phyloP scores from a whole-genome alignment of 305 asterid genomes.

The Fraxinus paxiana region DNA sequence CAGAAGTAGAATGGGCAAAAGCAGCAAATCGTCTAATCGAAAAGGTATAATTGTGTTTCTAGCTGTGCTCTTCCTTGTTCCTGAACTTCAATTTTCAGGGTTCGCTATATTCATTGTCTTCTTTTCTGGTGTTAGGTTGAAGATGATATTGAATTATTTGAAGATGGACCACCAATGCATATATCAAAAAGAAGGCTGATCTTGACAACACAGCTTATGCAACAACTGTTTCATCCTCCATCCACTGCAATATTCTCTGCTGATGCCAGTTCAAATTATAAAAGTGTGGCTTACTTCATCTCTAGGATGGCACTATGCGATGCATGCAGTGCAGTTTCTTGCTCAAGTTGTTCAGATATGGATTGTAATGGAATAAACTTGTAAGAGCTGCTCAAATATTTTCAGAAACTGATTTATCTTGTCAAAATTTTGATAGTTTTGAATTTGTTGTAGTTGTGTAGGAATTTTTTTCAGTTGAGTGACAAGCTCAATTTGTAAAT shows the following conservation, averaged over 20 bases:
- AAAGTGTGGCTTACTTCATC: conserved; percentile 38
- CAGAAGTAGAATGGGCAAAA: conserved; percentile 57
- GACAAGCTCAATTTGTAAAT: not conserved
- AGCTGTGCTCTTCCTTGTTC: conserved; percentile 12
- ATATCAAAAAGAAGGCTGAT: conserved; percentile 61
- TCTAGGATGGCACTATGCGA: conserved; percentile 55
- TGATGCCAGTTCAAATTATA: conserved; percentile 38
- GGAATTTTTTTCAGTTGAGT: not conserved
- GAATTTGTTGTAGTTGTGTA: not conserved
- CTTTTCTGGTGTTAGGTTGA: conserved; percentile 41
- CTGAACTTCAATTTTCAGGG: not conserved
- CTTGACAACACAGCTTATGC: conserved; percentile 66
- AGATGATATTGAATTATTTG: conserved; percentile 39
- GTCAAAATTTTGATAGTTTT: conserved; percentile 4
- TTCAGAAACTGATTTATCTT: conserved; percentile 20
- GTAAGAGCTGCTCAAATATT: conserved; percentile 44
- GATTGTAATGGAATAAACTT: conserved; percentile 31
- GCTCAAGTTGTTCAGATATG: conserved; percentile 28
- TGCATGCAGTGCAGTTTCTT: conserved; percentile 48
- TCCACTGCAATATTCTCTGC: conserved; percentile 41
- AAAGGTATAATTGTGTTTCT: conserved; percentile 44
- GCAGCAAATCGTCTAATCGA: conserved; percentile 44
- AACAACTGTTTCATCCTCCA: conserved; percentile 59
- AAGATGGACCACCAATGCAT: conserved; percentile 40
- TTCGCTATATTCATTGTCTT: not conserved